phyloP scores from a whole-genome alignment of 768 basidiomycete species.

The Leucogyrophana mollusca region DNA sequence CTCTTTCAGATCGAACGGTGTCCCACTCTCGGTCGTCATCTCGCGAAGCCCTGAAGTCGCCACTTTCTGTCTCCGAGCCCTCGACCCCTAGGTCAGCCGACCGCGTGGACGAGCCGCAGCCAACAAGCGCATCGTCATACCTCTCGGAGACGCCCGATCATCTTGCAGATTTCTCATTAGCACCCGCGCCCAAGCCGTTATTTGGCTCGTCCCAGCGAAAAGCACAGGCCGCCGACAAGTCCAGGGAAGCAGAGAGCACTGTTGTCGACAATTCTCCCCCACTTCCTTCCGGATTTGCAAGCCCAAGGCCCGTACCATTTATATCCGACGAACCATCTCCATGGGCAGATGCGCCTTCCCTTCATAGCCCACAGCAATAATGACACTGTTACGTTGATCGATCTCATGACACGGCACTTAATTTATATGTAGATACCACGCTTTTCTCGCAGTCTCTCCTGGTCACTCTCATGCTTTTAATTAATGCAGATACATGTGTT shows the following conservation, averaged over 20 bases:
- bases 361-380: too few relatives aligned
- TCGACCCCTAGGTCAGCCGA: background rate
- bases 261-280: slow-evolving; percentile 8
- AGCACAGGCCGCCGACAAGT: slow-evolving; percentile 9
- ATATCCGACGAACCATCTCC: slow-evolving; percentile 29
- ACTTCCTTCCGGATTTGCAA: background rate
- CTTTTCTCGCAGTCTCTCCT: too few relatives aligned
- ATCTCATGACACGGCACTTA: too few relatives aligned
- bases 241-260: slow-evolving; percentile 2
- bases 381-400: too few relatives aligned
- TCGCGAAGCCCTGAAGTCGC: slow-evolving; percentile 7
- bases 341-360: slow-evolving; percentile 22
- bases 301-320: slow-evolving; percentile 13
- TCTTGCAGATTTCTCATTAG: slow-evolving; percentile 14
- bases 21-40: slow-evolving; percentile 5
- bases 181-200: slow-evolving; percentile 22
- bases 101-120: background rate
- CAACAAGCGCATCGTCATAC: slow-evolving; percentile 3
- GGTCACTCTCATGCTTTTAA: too few relatives aligned
- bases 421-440: too few relatives aligned
- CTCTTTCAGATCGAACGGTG: background rate
- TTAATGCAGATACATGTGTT: too few relatives aligned
- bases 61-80: background rate
- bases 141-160: slow-evolving; percentile 8
- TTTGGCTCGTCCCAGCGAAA: slow-evolving; percentile 15